Percentiles rank a stretch among this genome's conserved stretches.
Conservation (phyloP, 2,329 filamentous ascomycete species). For the Pezicula neosporulosa region DNA sequence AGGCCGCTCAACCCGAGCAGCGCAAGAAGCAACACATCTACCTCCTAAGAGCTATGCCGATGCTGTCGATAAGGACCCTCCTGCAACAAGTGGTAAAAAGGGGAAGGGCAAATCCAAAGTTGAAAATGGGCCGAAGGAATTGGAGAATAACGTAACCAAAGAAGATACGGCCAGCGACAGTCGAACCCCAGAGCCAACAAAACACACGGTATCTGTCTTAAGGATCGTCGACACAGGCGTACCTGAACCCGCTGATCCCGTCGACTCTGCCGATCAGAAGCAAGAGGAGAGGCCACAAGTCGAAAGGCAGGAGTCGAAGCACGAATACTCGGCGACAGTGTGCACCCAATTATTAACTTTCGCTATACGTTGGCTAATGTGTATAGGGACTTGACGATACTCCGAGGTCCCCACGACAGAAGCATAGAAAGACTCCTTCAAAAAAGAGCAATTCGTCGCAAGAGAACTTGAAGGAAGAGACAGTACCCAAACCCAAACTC, state of each 20-base stretch:
- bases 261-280: conserved; percentile 5
- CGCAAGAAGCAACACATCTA: conserved; percentile 27
- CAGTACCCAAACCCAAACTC: conserved; percentile 1
- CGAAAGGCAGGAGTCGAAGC: conserved; percentile 20
- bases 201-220: conserved; percentile 19
- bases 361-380: conserved; percentile 6
- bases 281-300: conserved; percentile 12
- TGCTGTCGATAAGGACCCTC: conserved; percentile 23
- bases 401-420: conserved; percentile 20
- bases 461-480: conserved; percentile 7
- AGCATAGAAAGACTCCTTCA: conserved; percentile 19
- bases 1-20: conserved; percentile 28
- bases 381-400: conserved; percentile 26
- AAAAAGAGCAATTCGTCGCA: conserved; percentile 17
- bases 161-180: background rate
- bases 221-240: conserved; percentile 22
- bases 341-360: background rate
- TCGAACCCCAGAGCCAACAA: background rate
- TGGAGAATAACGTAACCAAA: background rate
- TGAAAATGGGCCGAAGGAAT: conserved; percentile 4
- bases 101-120: background rate
- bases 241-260: no score
- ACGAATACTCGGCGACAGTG: conserved; percentile 24
- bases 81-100: background rate
- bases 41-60: conserved; percentile 36